Evolutionary conservation across 495 filamentous ascomycete genomes (phyloP), one percentile per base, ranked within the genome.

Genomic region (Annulohypoxylon moriforme): DNA sequence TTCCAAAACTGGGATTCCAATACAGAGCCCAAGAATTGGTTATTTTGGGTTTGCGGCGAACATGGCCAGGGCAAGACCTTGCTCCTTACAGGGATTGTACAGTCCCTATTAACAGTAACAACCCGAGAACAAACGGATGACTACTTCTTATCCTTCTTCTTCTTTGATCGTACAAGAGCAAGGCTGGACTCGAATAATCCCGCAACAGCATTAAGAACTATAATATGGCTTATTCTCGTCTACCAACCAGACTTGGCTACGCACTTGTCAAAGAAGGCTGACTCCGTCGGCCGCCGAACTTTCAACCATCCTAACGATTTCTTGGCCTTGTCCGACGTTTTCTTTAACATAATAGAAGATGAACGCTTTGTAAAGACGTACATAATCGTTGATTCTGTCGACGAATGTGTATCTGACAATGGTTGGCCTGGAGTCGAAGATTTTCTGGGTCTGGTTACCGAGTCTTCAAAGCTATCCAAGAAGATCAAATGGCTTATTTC

Each of bases 401-500:
- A 53, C 9, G 49, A 53, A 31, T 53, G 25, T 9, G 31, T 24
- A 9, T 53, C 14, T 11, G 44, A 24, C 0, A 13, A 11, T 11
- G 16, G 7, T 20, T 9, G 18, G 44, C 7, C 10, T 24, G 49
- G 49, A n/a, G 13, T 53, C 7, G 25, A n/a, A 1, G 24, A 27
- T 16, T 31, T 53, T 10, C 49, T 53, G 24, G 22, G 1, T 5
- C 24, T 53, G 27, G 31, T 53, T 24, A 11, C 24, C 14, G 3
- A n/a, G 24, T 53, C 49, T 13, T 11, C 14, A 16, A 27, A 11
- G 24, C n/a, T 27, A 31, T 31, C 25, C 11, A 53, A 31, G 2
- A n/a, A 29, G 10, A 53, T 53, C 22, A 53, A 29, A 31, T 53
- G 49, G 49, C 49, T 53, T 4, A 18, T 53, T 14, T 53, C 25